Conservation (phyloP, 495 filamentous ascomycete species). For the Podospora pseudoanserina region DNA sequence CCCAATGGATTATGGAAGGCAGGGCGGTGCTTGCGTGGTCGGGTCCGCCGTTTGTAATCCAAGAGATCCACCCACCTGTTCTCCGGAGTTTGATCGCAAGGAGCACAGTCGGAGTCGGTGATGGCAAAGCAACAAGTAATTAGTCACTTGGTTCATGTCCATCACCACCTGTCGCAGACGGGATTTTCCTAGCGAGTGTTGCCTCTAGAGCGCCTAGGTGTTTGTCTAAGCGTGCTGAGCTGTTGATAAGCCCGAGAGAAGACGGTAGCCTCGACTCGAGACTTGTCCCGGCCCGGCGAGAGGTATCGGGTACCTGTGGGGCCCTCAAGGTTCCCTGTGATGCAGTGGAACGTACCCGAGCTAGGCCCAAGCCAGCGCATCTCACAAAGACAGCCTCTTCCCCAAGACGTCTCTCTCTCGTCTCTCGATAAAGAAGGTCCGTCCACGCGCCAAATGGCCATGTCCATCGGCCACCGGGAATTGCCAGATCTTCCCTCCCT, state of each 20-base stretch:
- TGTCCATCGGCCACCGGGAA: not conserved
- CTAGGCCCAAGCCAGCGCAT: slow-evolving; percentile 4
- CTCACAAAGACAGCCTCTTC: not conserved
- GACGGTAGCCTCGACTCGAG: no score
- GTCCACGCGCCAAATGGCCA: not conserved
- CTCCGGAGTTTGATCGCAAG: no score
- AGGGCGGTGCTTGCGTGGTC: slow-evolving; percentile 9
- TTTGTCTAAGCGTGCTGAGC: no score
- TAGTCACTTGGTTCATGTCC: not conserved
- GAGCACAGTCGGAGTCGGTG: no score
- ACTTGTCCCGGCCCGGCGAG: not conserved
- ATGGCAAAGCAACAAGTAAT: no score
- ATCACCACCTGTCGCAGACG: not conserved
- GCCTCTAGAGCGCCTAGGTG: no score
- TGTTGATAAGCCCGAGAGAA: not conserved
- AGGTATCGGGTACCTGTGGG: slow-evolving; percentile 10
- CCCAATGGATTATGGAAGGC: slow-evolving; percentile 9
- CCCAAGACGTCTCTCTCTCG: not conserved
- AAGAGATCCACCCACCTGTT: not conserved
- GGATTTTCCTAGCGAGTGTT: not conserved
- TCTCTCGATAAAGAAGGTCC: not conserved
- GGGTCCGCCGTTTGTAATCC: slow-evolving; percentile 10
- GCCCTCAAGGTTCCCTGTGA: not conserved
- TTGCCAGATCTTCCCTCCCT: not conserved
- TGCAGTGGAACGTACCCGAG: slow-evolving; percentile 2